Percentiles rank a stretch among this genome's conserved stretches.
phyloP scores from a whole-genome alignment of 257 asterid species.

The Ilex aquifolium region DNA sequence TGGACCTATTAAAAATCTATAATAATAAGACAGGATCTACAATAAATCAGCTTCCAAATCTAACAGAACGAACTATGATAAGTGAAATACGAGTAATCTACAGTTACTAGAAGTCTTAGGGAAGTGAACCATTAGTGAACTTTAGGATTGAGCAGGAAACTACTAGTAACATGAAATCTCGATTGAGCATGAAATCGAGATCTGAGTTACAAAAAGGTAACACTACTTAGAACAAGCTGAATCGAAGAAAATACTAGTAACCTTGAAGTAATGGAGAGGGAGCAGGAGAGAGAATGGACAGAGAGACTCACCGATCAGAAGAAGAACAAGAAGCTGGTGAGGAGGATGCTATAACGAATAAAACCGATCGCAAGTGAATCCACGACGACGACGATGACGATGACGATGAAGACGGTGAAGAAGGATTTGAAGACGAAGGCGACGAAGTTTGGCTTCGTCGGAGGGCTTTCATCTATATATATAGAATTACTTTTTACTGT shows the following conservation, averaged over 20 bases:
- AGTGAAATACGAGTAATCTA: no score
- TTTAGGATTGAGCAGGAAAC: neutral
- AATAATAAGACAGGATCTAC: no score
- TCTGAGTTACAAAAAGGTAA: neutral
- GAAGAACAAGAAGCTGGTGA: constrained; percentile 74
- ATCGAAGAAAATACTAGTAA: constrained; percentile 5
- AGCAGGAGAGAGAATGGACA: constrained; percentile 1
- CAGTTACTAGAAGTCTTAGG: no score
- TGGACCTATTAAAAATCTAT: no score
- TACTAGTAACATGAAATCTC: neutral
- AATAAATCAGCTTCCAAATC: no score
- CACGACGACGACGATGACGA: constrained; percentile 64
- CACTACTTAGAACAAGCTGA: constrained; percentile 9
- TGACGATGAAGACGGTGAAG: constrained; percentile 65
- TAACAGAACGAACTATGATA: no score
- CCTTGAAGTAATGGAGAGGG: constrained; percentile 16
- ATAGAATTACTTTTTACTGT: constrained; percentile 8
- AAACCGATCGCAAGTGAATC: constrained; percentile 93
- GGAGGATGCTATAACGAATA: constrained; percentile 73
- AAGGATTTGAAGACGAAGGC: constrained; percentile 49
- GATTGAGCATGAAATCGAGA: neutral
- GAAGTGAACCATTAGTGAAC: neutral
- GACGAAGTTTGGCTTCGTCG: constrained; percentile 85
- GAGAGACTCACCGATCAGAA: constrained; percentile 69
- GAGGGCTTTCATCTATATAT: constrained; percentile 80